Percentiles rank a stretch among this genome's conserved stretches.
phyloP scores from a whole-genome alignment of 306 rosid species.

The Hippophae tibetana region DNA sequence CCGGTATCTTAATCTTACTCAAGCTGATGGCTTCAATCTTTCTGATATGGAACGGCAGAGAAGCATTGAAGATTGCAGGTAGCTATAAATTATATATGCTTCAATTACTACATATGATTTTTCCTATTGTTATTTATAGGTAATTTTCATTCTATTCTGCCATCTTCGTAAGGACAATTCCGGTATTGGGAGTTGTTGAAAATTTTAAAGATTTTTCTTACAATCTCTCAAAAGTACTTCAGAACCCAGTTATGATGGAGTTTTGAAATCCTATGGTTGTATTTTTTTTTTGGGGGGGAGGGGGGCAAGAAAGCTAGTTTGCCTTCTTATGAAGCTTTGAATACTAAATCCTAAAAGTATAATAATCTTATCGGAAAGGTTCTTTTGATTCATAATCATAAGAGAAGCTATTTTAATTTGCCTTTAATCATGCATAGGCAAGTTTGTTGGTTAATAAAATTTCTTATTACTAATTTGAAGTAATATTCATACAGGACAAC shows the following conservation, averaged over 20 bases:
- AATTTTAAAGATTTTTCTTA: no score
- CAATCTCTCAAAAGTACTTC: no score
- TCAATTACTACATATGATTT: conserved; percentile 5
- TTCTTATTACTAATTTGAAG: neutral
- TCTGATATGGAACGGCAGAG: conserved; percentile 69
- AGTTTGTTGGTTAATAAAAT: neutral
- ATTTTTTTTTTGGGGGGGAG: no score
- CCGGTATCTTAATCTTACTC: conserved; percentile 37
- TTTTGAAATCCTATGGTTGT: no score
- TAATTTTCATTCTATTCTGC: neutral
- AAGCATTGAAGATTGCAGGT: conserved; percentile 71
- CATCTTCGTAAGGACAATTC: no score
- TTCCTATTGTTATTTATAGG: neutral
- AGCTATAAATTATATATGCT: conserved; percentile 8
- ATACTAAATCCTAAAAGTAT: no score
- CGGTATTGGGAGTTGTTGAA: no score
- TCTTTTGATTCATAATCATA: no score
- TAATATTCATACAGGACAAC: conserved; percentile 45
- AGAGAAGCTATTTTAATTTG: neutral
- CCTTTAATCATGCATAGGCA: neutral
- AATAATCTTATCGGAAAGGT: no score
- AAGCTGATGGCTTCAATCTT: conserved; percentile 42
- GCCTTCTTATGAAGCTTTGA: no score
- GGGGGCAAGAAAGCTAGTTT: no score
- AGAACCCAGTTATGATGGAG: no score